Evolutionary conservation across 441 rosid species (phyloP), one percentile per base, ranked within the genome.

Genomic region (Mallotus repandus): DNA sequence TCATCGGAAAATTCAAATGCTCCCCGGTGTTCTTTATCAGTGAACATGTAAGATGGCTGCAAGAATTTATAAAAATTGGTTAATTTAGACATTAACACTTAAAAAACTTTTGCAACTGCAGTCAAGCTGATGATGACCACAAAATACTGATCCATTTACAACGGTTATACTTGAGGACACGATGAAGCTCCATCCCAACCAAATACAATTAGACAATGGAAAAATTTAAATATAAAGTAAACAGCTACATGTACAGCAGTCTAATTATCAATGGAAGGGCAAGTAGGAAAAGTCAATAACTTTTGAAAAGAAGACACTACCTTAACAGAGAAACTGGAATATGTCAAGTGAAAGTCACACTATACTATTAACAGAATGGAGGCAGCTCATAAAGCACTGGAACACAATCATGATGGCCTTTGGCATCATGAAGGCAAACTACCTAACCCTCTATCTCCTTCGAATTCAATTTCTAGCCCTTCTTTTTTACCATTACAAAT

Each of bases 21-120:
- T 55, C 96, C 99, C 62, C 94, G 87, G 74, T 91, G 97, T 82
- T 93, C 98, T 81, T 89, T 89, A 80, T 93, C 97, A 0, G 97
- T 96, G 85, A 96, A 96, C 97, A 96, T 93, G 85, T 93, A 96
- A 29, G 99, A 94, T 13, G 98, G 97, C 99, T 93, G 92, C 91
- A 81, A 79, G 25, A 74, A 76, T 53, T 63, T 76, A 67, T 16
- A 50, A 54, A 56, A 41, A 49, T 74, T 60, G 52, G 72, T 84
- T 66, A 77, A 22, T 63, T 35, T 43, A 50, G 54, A 72, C 6
- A 58, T 22, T 32, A 35, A 46, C 53, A 11, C 64, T 49, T 22
- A 38, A 66, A 54, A 75, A 38, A 48, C 2, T 35, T 35, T 35
- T 35, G n/a, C 7, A 19, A 19, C 35, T 56, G 25, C 50, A 63